Base-by-base conservation (phyloP, 2,329 filamentous ascomycete genomes). In the Raffaelea arxii region DNA sequence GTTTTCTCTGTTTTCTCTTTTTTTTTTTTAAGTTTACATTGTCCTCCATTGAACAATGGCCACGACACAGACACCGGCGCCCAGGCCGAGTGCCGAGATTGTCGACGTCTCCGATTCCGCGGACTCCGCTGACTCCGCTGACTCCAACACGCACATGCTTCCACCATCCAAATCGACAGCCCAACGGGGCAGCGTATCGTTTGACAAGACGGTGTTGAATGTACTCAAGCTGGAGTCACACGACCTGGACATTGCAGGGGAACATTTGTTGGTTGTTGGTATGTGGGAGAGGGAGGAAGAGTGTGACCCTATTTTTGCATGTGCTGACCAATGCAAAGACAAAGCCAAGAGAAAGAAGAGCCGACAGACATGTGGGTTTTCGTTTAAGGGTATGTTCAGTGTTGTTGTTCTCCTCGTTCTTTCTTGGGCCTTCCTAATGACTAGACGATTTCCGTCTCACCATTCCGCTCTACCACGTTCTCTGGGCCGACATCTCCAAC, bases 401-500 rank as follows among this genome's bases (percentile, higher is more conserved):
- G 37, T 23, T n/a, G 25, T 19, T 22, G 27, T 16, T 32, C 27
- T 7, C 27, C 27, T 30, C 16, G 27, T 30, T 30, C 27, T 16
- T 16, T 16, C 27, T 30, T 30, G 25, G 25, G 19, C 25, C 12
- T 43, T 5, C 19, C 19, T 24, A 32, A 14, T 23, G 19, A 37
- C 19, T 23, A 11, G 21, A 18, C 22, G 22, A 10, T 21, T 10
- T 6, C 16, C 32, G 14, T 43, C 41, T 9, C 25, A 54, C 55
- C 3, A 84, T 96, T 36, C 81, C 86, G 3, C 81, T 89, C 49
- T 90, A 86, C 67, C 84, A 94, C 60, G 67, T 96, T 49, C 78
- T 96, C 37, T 92, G 87, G 82, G 86, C 84, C 39, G 80, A 86
- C 53, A 61, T 84, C 24, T 46, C 49, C 35, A 44, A 43, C 38